Conservation (phyloP, 2,329 filamentous ascomycete genomes). For the Alternaria sp. region DNA sequence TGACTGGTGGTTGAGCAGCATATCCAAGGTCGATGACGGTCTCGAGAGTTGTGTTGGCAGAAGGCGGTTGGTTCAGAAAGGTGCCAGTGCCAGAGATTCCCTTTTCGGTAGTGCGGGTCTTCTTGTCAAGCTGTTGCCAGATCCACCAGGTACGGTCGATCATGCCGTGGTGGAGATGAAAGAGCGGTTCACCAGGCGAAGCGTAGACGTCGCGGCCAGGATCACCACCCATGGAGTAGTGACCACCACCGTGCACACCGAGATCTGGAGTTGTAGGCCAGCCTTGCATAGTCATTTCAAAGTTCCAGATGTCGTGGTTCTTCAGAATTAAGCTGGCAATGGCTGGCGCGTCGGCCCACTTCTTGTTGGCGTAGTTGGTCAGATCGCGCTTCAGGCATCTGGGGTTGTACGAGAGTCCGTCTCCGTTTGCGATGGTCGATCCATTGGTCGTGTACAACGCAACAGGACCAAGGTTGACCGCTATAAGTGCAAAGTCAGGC, state of each 20-base stretch:
- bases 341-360: conserved; percentile 34
- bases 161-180: conserved; percentile 58
- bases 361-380: conserved; percentile 36
- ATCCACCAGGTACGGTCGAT: conserved; percentile 58
- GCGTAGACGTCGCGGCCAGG: conserved; percentile 45
- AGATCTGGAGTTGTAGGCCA: conserved; percentile 35
- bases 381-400: conserved; percentile 41
- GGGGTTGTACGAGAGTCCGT: conserved; percentile 30
- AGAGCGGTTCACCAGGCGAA: conserved; percentile 48
- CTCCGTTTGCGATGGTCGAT: conserved; percentile 38
- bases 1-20: conserved; percentile 34
- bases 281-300: conserved; percentile 47
- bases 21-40: conserved; percentile 54
- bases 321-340: conserved; percentile 37
- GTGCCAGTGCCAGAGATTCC: conserved; percentile 57
- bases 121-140: conserved; percentile 52
- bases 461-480: conserved; percentile 31
- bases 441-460: conserved; percentile 25
- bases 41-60: conserved; percentile 57
- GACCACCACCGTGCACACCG: conserved; percentile 47
- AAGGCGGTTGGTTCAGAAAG: conserved; percentile 55
- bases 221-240: conserved; percentile 58
- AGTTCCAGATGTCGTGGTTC: conserved; percentile 36
- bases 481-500: neutral
- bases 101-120: conserved; percentile 40